Base-by-base conservation (phyloP, 75 land plant genomes). In the Isoetes taiwanensis region DNA sequence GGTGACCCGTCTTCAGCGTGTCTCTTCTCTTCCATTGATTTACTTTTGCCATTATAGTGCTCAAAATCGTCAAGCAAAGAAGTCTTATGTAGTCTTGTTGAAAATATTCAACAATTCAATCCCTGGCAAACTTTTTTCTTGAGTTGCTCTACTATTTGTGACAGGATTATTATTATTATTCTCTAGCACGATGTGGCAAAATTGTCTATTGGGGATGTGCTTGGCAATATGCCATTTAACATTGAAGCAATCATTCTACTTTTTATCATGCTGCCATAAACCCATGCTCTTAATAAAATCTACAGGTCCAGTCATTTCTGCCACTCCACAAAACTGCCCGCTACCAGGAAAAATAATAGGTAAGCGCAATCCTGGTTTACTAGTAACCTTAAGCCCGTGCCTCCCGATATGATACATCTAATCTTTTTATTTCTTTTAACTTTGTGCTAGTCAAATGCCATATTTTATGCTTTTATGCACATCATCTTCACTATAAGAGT, bases 401-500 rank as follows among this genome's bases (percentile, higher is more conserved):
- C 31, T 56, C 66, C 59, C 64, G 56, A 46, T 62, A 80, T 3
- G 84, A 77, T 57, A 25, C 54, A 43, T 80, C 75, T 25, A 80
- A 64, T 59, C 69, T 70, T 63, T 80, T 80, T 30, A 77, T 80
- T 4, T 80, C 84, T 73, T 71, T 77, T 31, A 72, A 69, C n/a
- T n/a, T n/a, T 28, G 84, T 80, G 50, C 84, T 80, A 24, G 84
- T 68, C 84, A 80, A 3, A 80, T 80, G 58, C 42, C 70, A 31
- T 77, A 77, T 55, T 80, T 73, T n/a, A 80, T 80, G 54, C 84
- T 77, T 56, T 80, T 80, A 64, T 73, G 77, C 38, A 80, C 62
- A 65, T 80, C 80, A 64, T 80, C 84, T 26, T 80, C 84, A 34
- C 84, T 80, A 57, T 80, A 80, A 17, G 84, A 80, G 56, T 80